Base-by-base conservation (phyloP, 2,329 filamentous ascomycete genomes). In the Monosporascus sp. region DNA sequence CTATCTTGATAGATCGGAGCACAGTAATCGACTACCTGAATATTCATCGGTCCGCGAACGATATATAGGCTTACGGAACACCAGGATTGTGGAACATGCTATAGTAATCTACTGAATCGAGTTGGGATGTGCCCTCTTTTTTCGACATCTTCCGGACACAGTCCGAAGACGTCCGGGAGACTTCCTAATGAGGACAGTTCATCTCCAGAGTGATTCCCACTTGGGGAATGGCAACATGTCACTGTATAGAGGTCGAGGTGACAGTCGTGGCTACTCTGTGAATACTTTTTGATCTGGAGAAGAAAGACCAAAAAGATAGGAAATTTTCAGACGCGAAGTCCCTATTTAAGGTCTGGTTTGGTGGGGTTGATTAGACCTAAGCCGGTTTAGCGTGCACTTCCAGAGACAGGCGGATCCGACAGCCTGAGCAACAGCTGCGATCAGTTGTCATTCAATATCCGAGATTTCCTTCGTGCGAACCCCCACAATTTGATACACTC, bases 181-280 rank as follows among this genome's bases (percentile, higher is more conserved):
- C 79, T 84, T 84, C 81, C 81, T 84, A 83, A 81, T 78, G 79
- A 79, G 80, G 80, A 66, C 43, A 72, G 70, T 79, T 74, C 59
- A 69, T 84, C 79, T 84, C 73, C 80, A 80, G 79, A 82, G 76
- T 71, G 65, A 69, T 76, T 76, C 76, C 74, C 74, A 59, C 51
- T 53, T 58, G 65, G 72, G 72, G 73, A 77, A 79, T 78, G 81
- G 81, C 81, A 84, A 84, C 81, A 67, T 79, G 71, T 79, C 81
- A 83, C 80, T 80, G 81, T 84, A 68, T 73, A 66, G 65, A 61
- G 52, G 54, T 68, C 77, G 75, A 73, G 75, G 75, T 83, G 80
- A 79, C 73, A 80, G 81, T 84, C 81, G 81, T 84, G 81, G 81
- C 81, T 73, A 73, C 78, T 82, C 78, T 72, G 73, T 82, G 74